Base-by-base conservation (phyloP, 192 early-diverging fungal genomes). In the Backusella australiensis region DNA sequence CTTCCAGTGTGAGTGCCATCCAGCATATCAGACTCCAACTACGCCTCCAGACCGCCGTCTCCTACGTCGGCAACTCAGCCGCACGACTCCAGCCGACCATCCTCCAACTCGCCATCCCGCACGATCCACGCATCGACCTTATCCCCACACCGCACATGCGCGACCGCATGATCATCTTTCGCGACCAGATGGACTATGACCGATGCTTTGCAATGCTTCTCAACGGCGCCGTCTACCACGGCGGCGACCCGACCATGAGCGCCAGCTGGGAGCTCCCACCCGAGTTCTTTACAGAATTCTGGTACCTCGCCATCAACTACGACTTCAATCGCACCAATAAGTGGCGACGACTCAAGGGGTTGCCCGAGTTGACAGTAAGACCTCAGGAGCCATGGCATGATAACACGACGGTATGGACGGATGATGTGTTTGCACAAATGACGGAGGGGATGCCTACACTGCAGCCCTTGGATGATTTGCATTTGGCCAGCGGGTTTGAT, bases 131-230 rank as follows among this genome's bases (percentile, higher is more conserved):
- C 6, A 82, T 82, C 9, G 81, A 82, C 21, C 59, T 78, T 5
- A 76, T 82, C 21, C 77, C 81, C 5, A 78, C 77, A 17, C 59
- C 75, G 9, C 81, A 82, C 52, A 78, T 82, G 73, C 77, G 81
- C 3, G 81, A 82, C 72, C 74, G 81, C 65, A 78, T 82, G 81
- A 82, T 82, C 69, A 63, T 82, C 21, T 82, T 82, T 34, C 53
- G 81, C 23, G 77, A 78, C 53, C 71, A 71, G 4, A 78, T 79
- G 41, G 75, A 82, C 21, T 76, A 78, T 34, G 81, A 82, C n/a
- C 53, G 56, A 23, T 82, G 81, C 65, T 75, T 82, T 69, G 75
- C 32, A 7, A 36, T 78, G 74, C 35, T 82, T 6, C 66, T 82
- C 6, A 72, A 75, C 34, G 75, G 77, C 44, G 72, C 81, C 6